These are phyloP conservation scores for Byssothecium circinans DNA, from an alignment of 2,329 filamentous ascomycete species.

Conservation along the genomic window DNA sequence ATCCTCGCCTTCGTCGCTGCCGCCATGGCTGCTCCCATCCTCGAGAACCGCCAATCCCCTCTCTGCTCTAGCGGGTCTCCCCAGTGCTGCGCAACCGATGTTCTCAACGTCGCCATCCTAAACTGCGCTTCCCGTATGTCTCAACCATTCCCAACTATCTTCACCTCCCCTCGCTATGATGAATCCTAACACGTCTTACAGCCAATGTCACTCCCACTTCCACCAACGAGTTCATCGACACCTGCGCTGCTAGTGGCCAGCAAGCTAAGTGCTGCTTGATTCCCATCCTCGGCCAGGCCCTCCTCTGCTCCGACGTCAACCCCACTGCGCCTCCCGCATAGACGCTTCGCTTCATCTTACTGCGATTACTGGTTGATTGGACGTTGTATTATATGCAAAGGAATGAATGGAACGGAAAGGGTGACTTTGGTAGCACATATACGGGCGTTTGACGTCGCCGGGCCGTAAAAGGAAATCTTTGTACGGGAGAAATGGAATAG, in stretches of 20 bases:
- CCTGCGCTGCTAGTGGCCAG: slow-evolving; percentile 55
- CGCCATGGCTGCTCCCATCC: slow-evolving; percentile 34
- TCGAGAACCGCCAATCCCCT: slow-evolving; percentile 35
- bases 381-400: not conserved
- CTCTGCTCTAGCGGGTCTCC: slow-evolving; percentile 42
- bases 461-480: too few species aligned
- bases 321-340: slow-evolving; percentile 20
- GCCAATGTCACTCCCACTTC: slow-evolving; percentile 42
- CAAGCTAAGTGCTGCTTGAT: slow-evolving; percentile 61
- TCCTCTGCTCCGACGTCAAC: slow-evolving; percentile 43
- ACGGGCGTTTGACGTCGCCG: too few species aligned
- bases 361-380: not conserved
- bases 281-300: slow-evolving; percentile 51
- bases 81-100: slow-evolving; percentile 64
- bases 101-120: slow-evolving; percentile 60
- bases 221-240: slow-evolving; percentile 49
- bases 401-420: not conserved
- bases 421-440: too few species aligned
- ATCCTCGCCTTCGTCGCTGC: slow-evolving; percentile 34
- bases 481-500: too few species aligned
- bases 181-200: slow-evolving; percentile 22
- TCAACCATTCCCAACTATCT: not conserved
- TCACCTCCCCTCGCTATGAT: not conserved
- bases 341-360: not conserved
- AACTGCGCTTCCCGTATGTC: slow-evolving; percentile 59